phyloP scores from a whole-genome alignment of 1,284 basidiomycete species.

The Anthracocystis walkeri region DNA sequence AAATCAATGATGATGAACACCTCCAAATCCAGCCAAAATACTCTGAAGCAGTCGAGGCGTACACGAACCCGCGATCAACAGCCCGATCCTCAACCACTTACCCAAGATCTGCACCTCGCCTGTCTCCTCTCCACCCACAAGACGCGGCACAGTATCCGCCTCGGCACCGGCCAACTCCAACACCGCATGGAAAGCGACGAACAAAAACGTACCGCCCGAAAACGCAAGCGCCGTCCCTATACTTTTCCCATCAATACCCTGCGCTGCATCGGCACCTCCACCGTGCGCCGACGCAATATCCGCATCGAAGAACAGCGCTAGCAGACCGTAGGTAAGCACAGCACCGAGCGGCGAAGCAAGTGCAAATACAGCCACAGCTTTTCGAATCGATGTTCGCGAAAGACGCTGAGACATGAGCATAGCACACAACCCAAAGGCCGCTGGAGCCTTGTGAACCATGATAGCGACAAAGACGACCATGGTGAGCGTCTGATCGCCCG shows the following conservation, averaged over 20 bases:
- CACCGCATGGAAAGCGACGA: slow-evolving; percentile 80
- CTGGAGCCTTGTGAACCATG: slow-evolving; percentile 69
- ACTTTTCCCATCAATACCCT: slow-evolving; percentile 46
- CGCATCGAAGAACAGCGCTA: slow-evolving; percentile 28
- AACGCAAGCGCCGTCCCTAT: slow-evolving; percentile 82
- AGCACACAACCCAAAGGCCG: slow-evolving; percentile 64
- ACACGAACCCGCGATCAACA: slow-evolving; percentile 33
- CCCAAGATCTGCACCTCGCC: slow-evolving; percentile 38
- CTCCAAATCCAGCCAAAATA: slow-evolving; percentile 18
- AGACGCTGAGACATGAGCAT: slow-evolving; percentile 62
- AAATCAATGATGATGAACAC: slow-evolving; percentile 34
- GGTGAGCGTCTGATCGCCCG: slow-evolving; percentile 55
- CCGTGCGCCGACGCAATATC: not conserved
- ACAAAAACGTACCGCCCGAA: slow-evolving; percentile 91
- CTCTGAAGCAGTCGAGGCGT: slow-evolving; percentile 38
- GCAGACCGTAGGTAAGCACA: slow-evolving; percentile 38
- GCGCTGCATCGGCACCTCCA: not conserved
- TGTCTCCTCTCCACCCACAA: not conserved
- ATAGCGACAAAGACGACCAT: slow-evolving; percentile 65
- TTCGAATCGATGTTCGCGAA: slow-evolving; percentile 46
- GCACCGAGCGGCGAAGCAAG: slow-evolving; percentile 61
- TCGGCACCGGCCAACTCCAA: slow-evolving; percentile 55
- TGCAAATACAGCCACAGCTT: slow-evolving; percentile 56
- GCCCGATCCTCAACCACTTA: slow-evolving; percentile 29
- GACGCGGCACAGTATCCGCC: slow-evolving; percentile 25